Evolutionary conservation across 805 yeast species (phyloP), one percentile per base, ranked within the genome.

Genomic region (Saturnispora bothae): DNA sequence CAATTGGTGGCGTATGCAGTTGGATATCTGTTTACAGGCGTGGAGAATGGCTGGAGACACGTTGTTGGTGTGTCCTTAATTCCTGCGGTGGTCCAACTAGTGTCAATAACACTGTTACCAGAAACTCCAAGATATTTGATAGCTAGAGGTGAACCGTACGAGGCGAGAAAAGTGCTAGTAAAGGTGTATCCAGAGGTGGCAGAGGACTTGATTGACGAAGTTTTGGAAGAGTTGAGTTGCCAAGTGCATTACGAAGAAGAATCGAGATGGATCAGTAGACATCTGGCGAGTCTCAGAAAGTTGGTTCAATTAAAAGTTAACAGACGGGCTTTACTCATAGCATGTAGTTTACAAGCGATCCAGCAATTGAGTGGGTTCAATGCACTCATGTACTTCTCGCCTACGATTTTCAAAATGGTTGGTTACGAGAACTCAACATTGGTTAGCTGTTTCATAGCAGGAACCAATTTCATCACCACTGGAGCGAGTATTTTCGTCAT

Each of bases 331-430:
- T 69, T 89, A 44, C 64, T 86, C 19, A 76, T 89, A 52, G 92
- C 89, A 7, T 86, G 96, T 65, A 95, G 94, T 27, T 64, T 89
- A 47, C 97, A 89, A 62, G 95, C 94, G 42, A 81, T 89, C 52
- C 97, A 89, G 65, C 98, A 89, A 63, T 85, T 89, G 51, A 82
- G 94, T 15, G 97, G 97, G 47, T 88, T 92, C 75, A 92, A 89
- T 63, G 83, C 96, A 5, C 70, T 89, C 50, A 83, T 89, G 94
- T 89, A 89, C 65, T 89, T 88, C 61, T 81, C 94, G 34, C 78
- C 94, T 26, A 86, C 96, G 1, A 81, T 92, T 47, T 92, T 92
- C 54, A 78, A 85, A 59, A 76, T 86, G 31, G 84, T 88, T 39
- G 97, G 97, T 3, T 89, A 88, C 57, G 52, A 73, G 43, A 76